A percentile compares a stretch with the other conserved stretches of the same genome.
phyloP scores from a whole-genome alignment of 2,329 filamentous ascomycete species.

The Fusarium subtropicale region DNA sequence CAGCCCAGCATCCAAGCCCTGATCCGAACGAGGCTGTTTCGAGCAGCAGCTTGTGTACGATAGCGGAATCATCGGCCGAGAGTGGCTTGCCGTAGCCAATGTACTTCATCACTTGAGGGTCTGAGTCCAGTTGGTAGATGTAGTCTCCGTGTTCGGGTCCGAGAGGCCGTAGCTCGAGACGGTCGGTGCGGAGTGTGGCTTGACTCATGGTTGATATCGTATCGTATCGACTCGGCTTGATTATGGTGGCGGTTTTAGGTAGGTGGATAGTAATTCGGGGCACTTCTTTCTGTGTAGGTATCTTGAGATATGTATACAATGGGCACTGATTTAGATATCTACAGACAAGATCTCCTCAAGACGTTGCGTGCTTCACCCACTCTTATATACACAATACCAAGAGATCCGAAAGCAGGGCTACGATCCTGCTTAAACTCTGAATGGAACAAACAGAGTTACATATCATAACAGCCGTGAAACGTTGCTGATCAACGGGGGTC shows the following conservation, averaged over 20 bases:
- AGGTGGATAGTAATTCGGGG: not conserved
- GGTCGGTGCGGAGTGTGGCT: conserved; percentile 33
- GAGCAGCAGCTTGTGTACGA: conserved; percentile 42
- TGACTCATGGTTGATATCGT: conserved; percentile 31
- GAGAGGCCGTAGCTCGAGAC: conserved; percentile 37
- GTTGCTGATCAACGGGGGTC: conserved; percentile 27
- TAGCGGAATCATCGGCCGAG: conserved; percentile 29
- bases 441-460: conserved; percentile 5
- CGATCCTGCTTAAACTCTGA: conserved; percentile 5
- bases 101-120: conserved; percentile 40
- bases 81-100: conserved; percentile 43
- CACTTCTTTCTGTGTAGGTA: not conserved
- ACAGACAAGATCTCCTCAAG: not conserved
- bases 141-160: conserved; percentile 33
- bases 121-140: conserved; percentile 38
- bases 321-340: not conserved
- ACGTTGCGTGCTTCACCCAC: conserved; percentile 11
- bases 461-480: not conserved
- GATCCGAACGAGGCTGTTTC: conserved; percentile 37
- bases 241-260: not conserved
- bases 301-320: not conserved
- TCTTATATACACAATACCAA: conserved; percentile 34
- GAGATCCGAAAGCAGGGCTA: conserved; percentile 18
- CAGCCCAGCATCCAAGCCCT: conserved; percentile 41
- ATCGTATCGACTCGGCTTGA: not conserved